A percentile compares a stretch with the other conserved stretches of the same genome.
Evolutionary conservation across 345 rosid species (phyloP).

Genomic region (Hypericum perforatum): DNA sequence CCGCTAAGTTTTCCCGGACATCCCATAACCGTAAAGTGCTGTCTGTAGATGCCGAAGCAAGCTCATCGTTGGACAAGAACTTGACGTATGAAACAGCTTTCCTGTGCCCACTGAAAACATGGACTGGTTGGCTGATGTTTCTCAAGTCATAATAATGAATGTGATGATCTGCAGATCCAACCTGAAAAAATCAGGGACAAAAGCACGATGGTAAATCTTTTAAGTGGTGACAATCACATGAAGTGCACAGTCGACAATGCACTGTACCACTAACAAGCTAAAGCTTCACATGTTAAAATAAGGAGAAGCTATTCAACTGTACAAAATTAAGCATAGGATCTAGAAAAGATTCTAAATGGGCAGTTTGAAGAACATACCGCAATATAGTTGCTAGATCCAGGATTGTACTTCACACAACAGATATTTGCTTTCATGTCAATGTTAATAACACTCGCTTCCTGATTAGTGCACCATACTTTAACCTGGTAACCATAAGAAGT

Average conservation of each 20-base stretch:
- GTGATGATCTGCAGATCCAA: slow-evolving; percentile 93
- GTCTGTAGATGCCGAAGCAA: slow-evolving; percentile 96
- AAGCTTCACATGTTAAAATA: not conserved
- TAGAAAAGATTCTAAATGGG: not conserved
- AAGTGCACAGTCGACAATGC: no score
- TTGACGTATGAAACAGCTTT: slow-evolving; percentile 96
- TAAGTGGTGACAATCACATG: no score
- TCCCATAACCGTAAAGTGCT: slow-evolving; percentile 93
- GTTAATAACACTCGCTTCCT: slow-evolving; percentile 88
- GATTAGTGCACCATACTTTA: slow-evolving; percentile 95
- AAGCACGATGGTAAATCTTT: no score
- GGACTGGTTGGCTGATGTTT: slow-evolving; percentile 72
- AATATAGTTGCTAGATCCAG: slow-evolving; percentile 86
- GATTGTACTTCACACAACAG: slow-evolving; percentile 96
- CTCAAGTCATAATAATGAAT: slow-evolving; percentile 88
- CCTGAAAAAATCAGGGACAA: slow-evolving; percentile 36
- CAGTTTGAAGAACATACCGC: slow-evolving; percentile 47
- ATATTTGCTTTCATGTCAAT: slow-evolving; percentile 99
- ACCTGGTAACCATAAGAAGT: slow-evolving; percentile 40
- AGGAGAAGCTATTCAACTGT: not conserved
- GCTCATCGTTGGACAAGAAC: slow-evolving; percentile 84
- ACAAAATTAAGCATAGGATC: no score
- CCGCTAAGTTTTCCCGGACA: slow-evolving; percentile 77
- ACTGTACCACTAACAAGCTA: not conserved
- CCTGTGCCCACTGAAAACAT: slow-evolving; percentile 83